Base-by-base conservation (phyloP, 1,284 basidiomycete species). In the Cutaneotrichosporon sp. region DNA sequence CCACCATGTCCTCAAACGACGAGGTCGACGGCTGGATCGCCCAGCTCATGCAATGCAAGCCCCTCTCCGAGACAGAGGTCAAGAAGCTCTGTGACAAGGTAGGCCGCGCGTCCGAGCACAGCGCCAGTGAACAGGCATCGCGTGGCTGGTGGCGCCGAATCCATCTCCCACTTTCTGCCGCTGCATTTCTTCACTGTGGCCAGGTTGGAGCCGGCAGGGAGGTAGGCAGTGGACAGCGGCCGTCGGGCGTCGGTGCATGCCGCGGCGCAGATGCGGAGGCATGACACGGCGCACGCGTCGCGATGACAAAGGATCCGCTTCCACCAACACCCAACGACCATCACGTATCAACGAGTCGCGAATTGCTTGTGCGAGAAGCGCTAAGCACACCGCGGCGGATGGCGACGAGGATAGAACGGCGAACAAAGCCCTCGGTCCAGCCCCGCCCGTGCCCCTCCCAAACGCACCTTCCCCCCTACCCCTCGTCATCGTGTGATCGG, bases 81-180 rank as follows among this genome's bases (percentile, higher is more conserved):
- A 98, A 98, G 86, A 89, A 89, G 80, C 86, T 99, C 71, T 99
- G 97, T 84, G 96, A 99, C 86, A 99, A 97, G 90, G 95, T 94
- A 75, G 70, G 88, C 34, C 34, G 34, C 83, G 63, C n/a, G 56
- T 26, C 11, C 38, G 56, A 21, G 14, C 14, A 4, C 22, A 22
- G 14, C 42, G 16, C 14, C 2, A 18, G 42, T 46, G 7, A 18
- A 16, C 11, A 22, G 31, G 2, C 10, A 11, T 36, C 31, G 32
- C 7, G 14, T 9, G 13, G 26, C 14, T 4, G 51, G 51, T 31
- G 22, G 26, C 26, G 51, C 51, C 50, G 8, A 49, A 49, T 9
- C 47, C 38, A 16, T 40, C 38, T 13, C 13, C 36, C 13, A 36
- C 36, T 42, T 42, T 13, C 40, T 13, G 13, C 40, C 40, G 14